Conservation (phyloP, 495 filamentous ascomycete species). For the Rhypophila decipiens region DNA sequence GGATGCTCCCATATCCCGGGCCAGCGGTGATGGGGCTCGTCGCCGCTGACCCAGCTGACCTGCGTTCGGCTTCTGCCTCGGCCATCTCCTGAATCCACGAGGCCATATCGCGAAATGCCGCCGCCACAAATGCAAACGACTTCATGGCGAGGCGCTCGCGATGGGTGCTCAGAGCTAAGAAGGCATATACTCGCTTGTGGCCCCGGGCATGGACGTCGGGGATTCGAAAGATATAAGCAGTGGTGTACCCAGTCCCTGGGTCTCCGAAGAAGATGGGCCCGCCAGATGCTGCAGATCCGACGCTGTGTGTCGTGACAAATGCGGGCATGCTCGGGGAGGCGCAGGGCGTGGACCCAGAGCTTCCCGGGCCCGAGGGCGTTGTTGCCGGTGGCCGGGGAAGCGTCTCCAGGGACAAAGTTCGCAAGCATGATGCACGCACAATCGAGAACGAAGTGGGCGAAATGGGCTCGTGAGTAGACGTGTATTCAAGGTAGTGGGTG, state of each 20-base stretch:
- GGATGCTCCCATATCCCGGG: slow-evolving; percentile 23
- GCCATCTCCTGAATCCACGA: slow-evolving; percentile 58
- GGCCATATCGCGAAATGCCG: slow-evolving; percentile 71
- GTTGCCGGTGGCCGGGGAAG: slow-evolving; percentile 59
- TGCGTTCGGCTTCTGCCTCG: slow-evolving; percentile 53
- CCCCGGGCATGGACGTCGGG: slow-evolving; percentile 84
- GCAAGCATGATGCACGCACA: slow-evolving; percentile 76
- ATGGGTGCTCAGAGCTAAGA: slow-evolving; percentile 70
- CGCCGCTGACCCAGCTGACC: slow-evolving; percentile 26
- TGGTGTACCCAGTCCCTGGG: slow-evolving; percentile 74
- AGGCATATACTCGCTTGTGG: slow-evolving; percentile 76
- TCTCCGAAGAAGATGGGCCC: slow-evolving; percentile 88
- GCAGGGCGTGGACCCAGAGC: slow-evolving; percentile 29
- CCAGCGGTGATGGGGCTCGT: slow-evolving; percentile 23
- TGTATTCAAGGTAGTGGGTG: slow-evolving; percentile 77
- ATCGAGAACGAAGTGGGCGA: slow-evolving; percentile 74
- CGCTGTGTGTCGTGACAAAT: slow-evolving; percentile 47
- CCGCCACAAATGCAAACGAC: slow-evolving; percentile 66
- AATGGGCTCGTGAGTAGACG: slow-evolving; percentile 74
- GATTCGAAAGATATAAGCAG: slow-evolving; percentile 87
- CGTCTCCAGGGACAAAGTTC: slow-evolving; percentile 78
- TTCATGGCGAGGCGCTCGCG: slow-evolving; percentile 69
- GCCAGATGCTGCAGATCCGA: slow-evolving; percentile 37
- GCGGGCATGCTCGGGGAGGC: slow-evolving; percentile 27
- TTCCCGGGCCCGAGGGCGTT: slow-evolving; percentile 13